Base-by-base conservation (phyloP, 2,329 filamentous ascomycete species). In the Ustulina deusta region DNA sequence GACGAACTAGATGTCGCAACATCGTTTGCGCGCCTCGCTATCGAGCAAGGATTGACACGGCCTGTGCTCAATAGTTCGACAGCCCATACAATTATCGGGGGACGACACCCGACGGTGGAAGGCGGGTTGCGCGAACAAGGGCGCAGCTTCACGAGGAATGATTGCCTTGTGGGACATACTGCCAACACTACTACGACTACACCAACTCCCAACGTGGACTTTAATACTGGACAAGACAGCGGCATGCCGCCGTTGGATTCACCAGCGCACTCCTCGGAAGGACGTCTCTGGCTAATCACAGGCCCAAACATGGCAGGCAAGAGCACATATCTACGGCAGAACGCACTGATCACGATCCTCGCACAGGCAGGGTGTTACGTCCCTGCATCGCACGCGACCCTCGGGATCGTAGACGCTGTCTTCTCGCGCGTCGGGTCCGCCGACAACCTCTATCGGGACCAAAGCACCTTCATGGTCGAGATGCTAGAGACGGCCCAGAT, bases 291-390 rank as follows among this genome's bases (percentile, higher is more conserved):
- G 90, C 74, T 88, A 78, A 83, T 95, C 87, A 87, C 92, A 73
- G 83, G 96, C 0, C 96, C 96, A n/a, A 99, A 99, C 80, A 99
- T 99, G 96, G 96, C 91, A 1, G 96, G 96, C 55, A 99, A 99
- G 81, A 95, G 91, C 78, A 99, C 96, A 0, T 99, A 97, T 76
- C 85, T 99, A 5, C 91, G 96, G 0, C 97, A 99, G 75, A 98
- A 97, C 79, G 96, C 96, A 2, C 86, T 99, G 59, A 97, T 98
- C 73, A 94, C 93, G 0, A 93, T 99, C 69, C 87, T 99, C 15
- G 95, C 96, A 1, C 96, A 99, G 80, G 90, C 93, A 2, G 96
- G 96, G 11, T 94, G 91, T 69, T 98, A 94, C 79, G 95, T 99
- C 0, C 96, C 96, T 0, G 96, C 96, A 0, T 87, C 91, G 27